Percentiles rank a stretch among this genome's conserved stretches.
phyloP scores from a whole-genome alignment of 352 stramenopile genomes.

The Globisporangium canariense region DNA sequence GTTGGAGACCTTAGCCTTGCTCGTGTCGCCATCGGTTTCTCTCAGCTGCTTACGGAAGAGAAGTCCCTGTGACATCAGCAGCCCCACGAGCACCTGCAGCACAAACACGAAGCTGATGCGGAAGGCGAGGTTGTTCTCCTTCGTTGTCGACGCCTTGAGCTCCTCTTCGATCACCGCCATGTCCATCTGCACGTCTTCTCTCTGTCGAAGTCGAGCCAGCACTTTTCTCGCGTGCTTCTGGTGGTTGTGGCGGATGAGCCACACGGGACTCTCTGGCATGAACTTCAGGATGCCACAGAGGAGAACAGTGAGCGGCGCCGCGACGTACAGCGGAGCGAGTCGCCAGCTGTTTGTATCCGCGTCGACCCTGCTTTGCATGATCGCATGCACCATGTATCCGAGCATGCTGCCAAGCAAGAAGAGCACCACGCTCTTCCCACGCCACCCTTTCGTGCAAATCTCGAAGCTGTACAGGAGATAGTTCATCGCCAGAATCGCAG shows the following conservation, averaged over 20 bases:
- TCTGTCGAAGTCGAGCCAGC: conserved; percentile 57
- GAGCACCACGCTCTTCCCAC: conserved; percentile 79
- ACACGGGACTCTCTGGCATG: conserved; percentile 79
- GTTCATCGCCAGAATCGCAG: conserved; percentile 69
- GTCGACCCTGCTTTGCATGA: conserved; percentile 59
- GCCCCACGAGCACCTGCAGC: conserved; percentile 56
- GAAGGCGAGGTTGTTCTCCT: conserved; percentile 56
- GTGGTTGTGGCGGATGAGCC: conserved; percentile 53
- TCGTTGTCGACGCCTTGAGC: conserved; percentile 37
- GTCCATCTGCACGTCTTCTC: conserved; percentile 66
- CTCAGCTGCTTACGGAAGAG: conserved; percentile 48
- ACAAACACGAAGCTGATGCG: conserved; percentile 54
- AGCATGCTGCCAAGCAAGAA: conserved; percentile 76
- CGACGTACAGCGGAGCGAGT: conserved; percentile 56
- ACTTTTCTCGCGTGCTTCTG: conserved; percentile 52
- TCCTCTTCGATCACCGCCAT: conserved; percentile 54
- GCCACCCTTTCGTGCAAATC: conserved; percentile 85
- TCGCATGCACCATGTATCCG: conserved; percentile 61
- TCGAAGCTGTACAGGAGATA: conserved; percentile 81
- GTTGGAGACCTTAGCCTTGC: conserved; percentile 33
- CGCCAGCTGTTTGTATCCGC: conserved; percentile 55
- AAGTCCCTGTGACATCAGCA: conserved; percentile 68
- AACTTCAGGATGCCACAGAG: conserved; percentile 59
- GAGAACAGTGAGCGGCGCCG: conserved; percentile 50
- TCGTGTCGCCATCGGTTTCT: conserved; percentile 16